phyloP scores from a whole-genome alignment of 2,329 filamentous ascomycete genomes.

The Aspergillus luchuensis region DNA sequence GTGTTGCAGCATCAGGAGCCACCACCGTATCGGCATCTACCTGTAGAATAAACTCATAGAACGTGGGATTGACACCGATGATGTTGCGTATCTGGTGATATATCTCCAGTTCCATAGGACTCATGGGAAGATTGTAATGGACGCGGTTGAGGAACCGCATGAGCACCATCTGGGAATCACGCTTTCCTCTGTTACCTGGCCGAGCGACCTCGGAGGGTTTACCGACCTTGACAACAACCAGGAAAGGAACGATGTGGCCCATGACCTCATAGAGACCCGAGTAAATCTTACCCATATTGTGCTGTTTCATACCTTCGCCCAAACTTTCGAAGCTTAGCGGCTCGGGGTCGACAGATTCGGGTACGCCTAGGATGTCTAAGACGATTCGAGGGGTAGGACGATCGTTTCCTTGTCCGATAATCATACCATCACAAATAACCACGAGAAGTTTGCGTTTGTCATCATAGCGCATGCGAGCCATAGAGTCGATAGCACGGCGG shows the following conservation, averaged over 20 bases:
- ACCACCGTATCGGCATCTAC: slow-evolving; percentile 98
- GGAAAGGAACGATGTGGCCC: slow-evolving; percentile 95
- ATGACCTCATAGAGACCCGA: slow-evolving; percentile 97
- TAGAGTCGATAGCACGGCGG: slow-evolving; percentile 93
- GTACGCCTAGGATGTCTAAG: slow-evolving; percentile 92
- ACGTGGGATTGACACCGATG: slow-evolving; percentile 96
- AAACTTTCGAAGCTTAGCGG: slow-evolving; percentile 95
- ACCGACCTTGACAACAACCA: slow-evolving; percentile 96
- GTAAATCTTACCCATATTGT: slow-evolving; percentile 99
- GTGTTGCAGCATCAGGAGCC: slow-evolving; percentile 82
- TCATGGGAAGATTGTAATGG: slow-evolving; percentile 97
- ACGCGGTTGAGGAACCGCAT: slow-evolving; percentile 99
- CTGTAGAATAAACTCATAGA: slow-evolving; percentile 95
- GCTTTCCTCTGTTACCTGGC: slow-evolving; percentile 96
- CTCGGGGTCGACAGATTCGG: slow-evolving; percentile 90
- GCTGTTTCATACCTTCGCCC: slow-evolving; percentile 93
- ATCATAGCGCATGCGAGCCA: slow-evolving; percentile 92
- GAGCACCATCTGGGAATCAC: slow-evolving; percentile 96
- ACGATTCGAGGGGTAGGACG: slow-evolving; percentile 93
- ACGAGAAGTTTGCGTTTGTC: slow-evolving; percentile 98
- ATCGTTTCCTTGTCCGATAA: slow-evolving; percentile 98
- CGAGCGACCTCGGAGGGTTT: slow-evolving; percentile 72
- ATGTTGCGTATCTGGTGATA: slow-evolving; percentile 99
- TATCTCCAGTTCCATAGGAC: slow-evolving; percentile 93
- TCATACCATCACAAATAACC: slow-evolving; percentile 98